phyloP scores from a whole-genome alignment of 164 flowering plant species.

The Buxus sempervirens region DNA sequence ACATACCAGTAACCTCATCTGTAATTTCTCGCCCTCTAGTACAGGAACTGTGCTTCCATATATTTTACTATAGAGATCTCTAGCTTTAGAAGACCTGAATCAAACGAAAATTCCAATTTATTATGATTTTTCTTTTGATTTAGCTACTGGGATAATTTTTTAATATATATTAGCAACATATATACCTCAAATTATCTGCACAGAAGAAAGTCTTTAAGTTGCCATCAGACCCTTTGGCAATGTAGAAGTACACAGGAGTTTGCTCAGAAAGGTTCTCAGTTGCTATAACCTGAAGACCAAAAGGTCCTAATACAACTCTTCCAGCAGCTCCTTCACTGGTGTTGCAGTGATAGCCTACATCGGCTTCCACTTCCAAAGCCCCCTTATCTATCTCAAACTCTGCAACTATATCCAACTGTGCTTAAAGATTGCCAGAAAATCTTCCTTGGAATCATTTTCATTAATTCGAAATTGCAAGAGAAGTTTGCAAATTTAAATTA shows the following conservation, averaged over 20 bases:
- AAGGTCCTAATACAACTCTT: conserved; percentile 53
- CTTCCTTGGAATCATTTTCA: background rate
- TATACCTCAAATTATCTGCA: conserved; percentile 46
- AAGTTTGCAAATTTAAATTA: background rate
- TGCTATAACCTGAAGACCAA: conserved; percentile 54
- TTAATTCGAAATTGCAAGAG: too few relatives aligned
- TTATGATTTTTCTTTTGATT: too few relatives aligned
- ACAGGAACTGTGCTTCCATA: conserved; percentile 52
- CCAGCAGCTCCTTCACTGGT: conserved; percentile 33
- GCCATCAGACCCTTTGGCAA: conserved; percentile 32
- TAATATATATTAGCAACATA: too few relatives aligned
- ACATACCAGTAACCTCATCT: conserved; percentile 56
- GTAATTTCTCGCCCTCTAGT: conserved; percentile 38
- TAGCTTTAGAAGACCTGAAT: conserved; percentile 45
- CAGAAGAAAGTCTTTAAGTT: conserved; percentile 40
- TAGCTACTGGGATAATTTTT: too few relatives aligned
- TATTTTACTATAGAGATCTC: conserved; percentile 26
- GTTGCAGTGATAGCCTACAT: conserved; percentile 21
- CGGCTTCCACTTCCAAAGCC: conserved; percentile 18
- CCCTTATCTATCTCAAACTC: conserved; percentile 40
- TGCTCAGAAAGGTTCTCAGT: conserved; percentile 44
- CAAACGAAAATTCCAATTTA: background rate
- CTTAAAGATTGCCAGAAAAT: too few relatives aligned
- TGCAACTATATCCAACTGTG: conserved; percentile 50
- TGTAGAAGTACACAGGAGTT: conserved; percentile 54